Evolutionary conservation across 768 basidiomycete genomes (phyloP).

Genomic region (Lanmaoa pseudosensibilis): DNA sequence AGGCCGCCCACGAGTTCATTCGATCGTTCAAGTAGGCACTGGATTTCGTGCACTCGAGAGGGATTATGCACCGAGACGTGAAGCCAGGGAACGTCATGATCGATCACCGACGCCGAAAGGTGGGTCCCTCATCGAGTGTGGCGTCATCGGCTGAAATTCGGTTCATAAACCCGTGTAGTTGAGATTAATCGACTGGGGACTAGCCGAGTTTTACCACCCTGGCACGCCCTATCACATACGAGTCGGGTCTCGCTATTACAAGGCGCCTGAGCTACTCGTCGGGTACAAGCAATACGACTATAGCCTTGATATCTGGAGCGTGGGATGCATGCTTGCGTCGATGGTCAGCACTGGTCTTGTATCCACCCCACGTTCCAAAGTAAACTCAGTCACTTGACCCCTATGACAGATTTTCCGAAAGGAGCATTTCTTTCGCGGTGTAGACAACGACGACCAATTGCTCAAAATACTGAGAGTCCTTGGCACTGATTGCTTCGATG

Average conservation of each 20-base stretch:
- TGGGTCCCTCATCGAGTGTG: slow-evolving; percentile 31
- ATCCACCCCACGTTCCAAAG: not conserved
- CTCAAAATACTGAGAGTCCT: slow-evolving; percentile 68
- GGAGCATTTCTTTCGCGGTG: slow-evolving; percentile 75
- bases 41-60: slow-evolving; percentile 69
- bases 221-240: slow-evolving; percentile 70
- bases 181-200: slow-evolving; percentile 71
- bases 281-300: slow-evolving; percentile 75
- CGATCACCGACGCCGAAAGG: slow-evolving; percentile 60
- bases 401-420: slow-evolving; percentile 60
- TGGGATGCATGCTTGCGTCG: slow-evolving; percentile 73
- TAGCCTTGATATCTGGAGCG: slow-evolving; percentile 70
- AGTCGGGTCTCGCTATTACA: slow-evolving; percentile 71
- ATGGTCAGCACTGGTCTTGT: slow-evolving; percentile 49
- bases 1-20: not conserved
- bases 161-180: slow-evolving; percentile 33
- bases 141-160: not conserved
- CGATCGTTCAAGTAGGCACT: slow-evolving; percentile 41
- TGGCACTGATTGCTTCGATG: slow-evolving; percentile 65
- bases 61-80: slow-evolving; percentile 71
- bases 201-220: slow-evolving; percentile 76
- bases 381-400: not conserved
- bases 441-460: slow-evolving; percentile 72
- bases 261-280: slow-evolving; percentile 70
- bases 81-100: slow-evolving; percentile 77